Evolutionary conservation across 1,284 basidiomycete genomes (phyloP).

Genomic region (Papiliotrema laurentii): DNA sequence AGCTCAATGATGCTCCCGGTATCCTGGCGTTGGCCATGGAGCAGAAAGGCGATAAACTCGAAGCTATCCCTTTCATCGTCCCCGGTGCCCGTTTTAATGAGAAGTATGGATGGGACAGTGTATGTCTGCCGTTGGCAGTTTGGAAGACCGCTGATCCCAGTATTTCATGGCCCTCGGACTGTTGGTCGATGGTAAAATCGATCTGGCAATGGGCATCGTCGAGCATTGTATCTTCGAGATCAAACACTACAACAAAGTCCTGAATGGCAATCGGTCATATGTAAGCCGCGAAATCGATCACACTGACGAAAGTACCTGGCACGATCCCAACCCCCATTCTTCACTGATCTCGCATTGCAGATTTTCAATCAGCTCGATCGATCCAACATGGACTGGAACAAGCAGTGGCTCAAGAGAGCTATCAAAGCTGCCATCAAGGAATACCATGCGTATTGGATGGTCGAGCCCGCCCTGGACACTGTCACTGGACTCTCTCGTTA

Average conservation of each 20-base stretch:
- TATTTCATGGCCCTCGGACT: slow-evolving; percentile 63
- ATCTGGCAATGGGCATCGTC: slow-evolving; percentile 93
- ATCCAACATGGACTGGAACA: slow-evolving; percentile 74
- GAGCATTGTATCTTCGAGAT: slow-evolving; percentile 99
- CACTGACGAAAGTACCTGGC: slow-evolving; percentile 71
- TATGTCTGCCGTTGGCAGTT: slow-evolving; percentile 25
- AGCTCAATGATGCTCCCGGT: slow-evolving; percentile 88
- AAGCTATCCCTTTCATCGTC: slow-evolving; percentile 94
- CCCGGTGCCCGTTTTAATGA: slow-evolving; percentile 98
- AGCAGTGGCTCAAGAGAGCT: slow-evolving; percentile 85
- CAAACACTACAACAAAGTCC: slow-evolving; percentile 84
- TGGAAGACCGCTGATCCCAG: slow-evolving; percentile 12
- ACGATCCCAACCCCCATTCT: slow-evolving; percentile 94
- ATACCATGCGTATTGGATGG: slow-evolving; percentile 96
- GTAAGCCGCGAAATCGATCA: slow-evolving; percentile 21
- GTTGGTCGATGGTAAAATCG: slow-evolving; percentile 86
- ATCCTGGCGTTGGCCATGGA: slow-evolving; percentile 90
- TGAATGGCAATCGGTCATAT: slow-evolving; percentile 49
- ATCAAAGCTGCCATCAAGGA: slow-evolving; percentile 98
- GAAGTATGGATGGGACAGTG: slow-evolving; percentile 55
- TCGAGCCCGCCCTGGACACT: slow-evolving; percentile 84
- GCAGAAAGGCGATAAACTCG: slow-evolving; percentile 78
- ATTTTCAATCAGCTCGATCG: slow-evolving; percentile 94
- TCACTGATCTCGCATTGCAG: slow-evolving; percentile 96
- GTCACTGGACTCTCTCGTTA: slow-evolving; percentile 91